Evolutionary conservation across 768 basidiomycete species (phyloP).

Genomic region (Omphalotus guepiniiformis): DNA sequence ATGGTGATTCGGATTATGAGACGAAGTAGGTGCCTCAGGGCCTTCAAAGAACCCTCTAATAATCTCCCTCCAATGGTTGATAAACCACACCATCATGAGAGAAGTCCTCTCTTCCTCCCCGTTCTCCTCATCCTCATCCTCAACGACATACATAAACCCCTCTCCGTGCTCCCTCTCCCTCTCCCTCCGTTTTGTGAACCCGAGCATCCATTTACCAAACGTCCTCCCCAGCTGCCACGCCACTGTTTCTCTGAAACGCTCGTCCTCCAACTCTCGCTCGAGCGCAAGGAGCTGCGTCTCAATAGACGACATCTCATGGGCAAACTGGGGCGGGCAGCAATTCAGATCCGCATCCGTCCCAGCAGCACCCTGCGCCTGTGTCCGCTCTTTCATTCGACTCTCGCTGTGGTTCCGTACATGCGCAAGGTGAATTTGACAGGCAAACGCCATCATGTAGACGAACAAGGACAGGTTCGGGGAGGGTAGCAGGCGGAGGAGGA

Average conservation of each 20-base stretch:
- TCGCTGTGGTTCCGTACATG: too few species aligned
- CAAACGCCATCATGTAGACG: constrained; percentile 42
- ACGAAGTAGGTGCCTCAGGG: too few species aligned
- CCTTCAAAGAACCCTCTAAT: constrained; percentile 5
- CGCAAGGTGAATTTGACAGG: constrained; percentile 37
- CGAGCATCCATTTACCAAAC: constrained; percentile 5
- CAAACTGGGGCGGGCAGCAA: too few species aligned
- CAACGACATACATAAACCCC: too few species aligned
- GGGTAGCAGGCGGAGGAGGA: constrained; percentile 39
- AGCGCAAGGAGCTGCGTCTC: constrained; percentile 1
- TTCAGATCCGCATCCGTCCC: not conserved
- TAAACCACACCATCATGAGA: constrained; percentile 1
- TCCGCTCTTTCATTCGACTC: not conserved
- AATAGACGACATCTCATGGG: not conserved
- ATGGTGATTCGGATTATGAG: too few species aligned
- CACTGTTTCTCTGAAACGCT: constrained; percentile 2
- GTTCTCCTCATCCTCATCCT: not conserved
- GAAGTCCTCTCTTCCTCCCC: not conserved
- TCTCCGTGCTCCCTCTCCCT: not conserved
- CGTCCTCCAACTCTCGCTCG: constrained; percentile 1
- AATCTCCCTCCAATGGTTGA: constrained; percentile 1
- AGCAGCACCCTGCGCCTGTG: not conserved
- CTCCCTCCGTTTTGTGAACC: not conserved
- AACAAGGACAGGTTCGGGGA: constrained; percentile 37
- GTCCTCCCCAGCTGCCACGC: not conserved